These are phyloP conservation scores for Corchorus capsularis DNA, from an alignment of 345 rosid genomes.

Conservation along the genomic window DNA sequence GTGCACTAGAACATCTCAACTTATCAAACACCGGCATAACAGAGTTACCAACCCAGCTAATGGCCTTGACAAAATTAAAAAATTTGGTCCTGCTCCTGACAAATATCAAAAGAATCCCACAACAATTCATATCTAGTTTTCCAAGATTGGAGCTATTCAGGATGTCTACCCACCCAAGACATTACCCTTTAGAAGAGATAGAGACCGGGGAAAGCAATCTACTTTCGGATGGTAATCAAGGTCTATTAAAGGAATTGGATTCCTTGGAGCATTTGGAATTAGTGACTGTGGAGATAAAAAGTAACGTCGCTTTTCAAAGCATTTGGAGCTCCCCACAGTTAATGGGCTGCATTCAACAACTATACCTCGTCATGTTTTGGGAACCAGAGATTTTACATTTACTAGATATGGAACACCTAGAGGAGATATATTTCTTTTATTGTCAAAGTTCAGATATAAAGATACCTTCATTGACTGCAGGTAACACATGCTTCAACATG, in stretches of 20 bases:
- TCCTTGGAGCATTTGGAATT: background rate
- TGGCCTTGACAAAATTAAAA: background rate
- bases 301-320: background rate
- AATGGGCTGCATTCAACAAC: background rate
- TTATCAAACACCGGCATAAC: conserved; percentile 19
- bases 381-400: background rate
- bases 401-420: background rate
- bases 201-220: background rate
- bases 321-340: too few relatives aligned
- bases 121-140: background rate
- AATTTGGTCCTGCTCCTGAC: background rate
- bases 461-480: too few relatives aligned
- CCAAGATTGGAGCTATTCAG: background rate
- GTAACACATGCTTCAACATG: too few relatives aligned
- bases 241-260: background rate
- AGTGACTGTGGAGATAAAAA: too few relatives aligned
- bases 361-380: too few relatives aligned
- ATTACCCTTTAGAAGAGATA: background rate
- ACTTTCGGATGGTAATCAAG: background rate
- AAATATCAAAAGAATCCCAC: background rate
- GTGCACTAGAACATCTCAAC: conserved; percentile 28
- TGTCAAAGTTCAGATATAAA: too few relatives aligned
- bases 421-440: background rate
- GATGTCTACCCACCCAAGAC: too few relatives aligned
- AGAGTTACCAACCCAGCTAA: conserved; percentile 30